phyloP scores from a whole-genome alignment of 345 rosid genomes.

The Gossypium thurberi region DNA sequence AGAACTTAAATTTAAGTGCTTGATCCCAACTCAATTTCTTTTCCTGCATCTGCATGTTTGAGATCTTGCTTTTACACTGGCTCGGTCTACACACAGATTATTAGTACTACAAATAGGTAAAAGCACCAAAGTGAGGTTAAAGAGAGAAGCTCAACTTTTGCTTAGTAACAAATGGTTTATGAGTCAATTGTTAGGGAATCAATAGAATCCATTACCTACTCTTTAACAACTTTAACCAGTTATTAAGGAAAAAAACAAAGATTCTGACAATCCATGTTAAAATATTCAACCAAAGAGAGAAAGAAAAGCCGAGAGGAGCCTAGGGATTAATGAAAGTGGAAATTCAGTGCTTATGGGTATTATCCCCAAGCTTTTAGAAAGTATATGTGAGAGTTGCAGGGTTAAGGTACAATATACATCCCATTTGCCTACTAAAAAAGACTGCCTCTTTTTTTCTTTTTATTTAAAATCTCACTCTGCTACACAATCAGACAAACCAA shows the following conservation, averaged over 20 bases:
- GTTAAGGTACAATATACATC: slow-evolving; percentile 39
- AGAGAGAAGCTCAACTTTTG: not conserved
- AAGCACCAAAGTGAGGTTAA: not conserved
- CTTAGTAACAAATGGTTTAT: not conserved
- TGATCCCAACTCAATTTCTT: no score
- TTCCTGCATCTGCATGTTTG: no score
- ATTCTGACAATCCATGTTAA: slow-evolving; percentile 7
- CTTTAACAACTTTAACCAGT: slow-evolving; percentile 5
- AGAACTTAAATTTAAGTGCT: not conserved
- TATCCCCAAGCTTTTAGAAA: slow-evolving; percentile 56
- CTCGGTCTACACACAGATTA: no score
- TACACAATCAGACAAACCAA: slow-evolving; percentile 44
- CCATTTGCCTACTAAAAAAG: slow-evolving; percentile 47
- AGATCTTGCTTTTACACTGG: no score
- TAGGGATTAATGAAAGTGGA: slow-evolving; percentile 44
- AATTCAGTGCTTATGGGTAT: slow-evolving; percentile 24
- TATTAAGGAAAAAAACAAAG: not conserved
- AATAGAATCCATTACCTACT: not conserved
- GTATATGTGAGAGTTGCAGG: slow-evolving; percentile 36
- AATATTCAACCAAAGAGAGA: slow-evolving; percentile 21
- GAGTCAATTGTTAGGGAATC: slow-evolving; percentile 9
- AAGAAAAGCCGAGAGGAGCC: slow-evolving; percentile 5
- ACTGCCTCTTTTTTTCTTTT: slow-evolving; percentile 22
- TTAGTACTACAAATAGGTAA: not conserved
- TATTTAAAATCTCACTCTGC: slow-evolving; percentile 15